Evolutionary conservation across 2,329 filamentous ascomycete species (phyloP).

Genomic region (Fusarium foetens): DNA sequence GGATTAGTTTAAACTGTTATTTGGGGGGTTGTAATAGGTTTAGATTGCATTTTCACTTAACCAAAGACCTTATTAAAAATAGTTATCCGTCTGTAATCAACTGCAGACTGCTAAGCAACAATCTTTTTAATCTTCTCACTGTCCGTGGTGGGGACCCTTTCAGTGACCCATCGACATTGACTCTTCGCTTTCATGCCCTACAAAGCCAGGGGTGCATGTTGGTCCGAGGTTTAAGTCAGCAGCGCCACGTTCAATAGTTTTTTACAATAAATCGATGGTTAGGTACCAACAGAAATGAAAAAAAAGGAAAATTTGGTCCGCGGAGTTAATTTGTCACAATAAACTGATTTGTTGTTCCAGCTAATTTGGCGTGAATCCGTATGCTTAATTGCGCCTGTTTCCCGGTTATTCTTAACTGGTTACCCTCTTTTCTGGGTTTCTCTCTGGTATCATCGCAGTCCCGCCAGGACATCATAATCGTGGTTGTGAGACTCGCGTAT

Average conservation of each 20-base stretch:
- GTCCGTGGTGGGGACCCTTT: too few relatives aligned
- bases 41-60: too few relatives aligned
- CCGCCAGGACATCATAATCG: too few relatives aligned
- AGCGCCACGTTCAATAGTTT: background rate
- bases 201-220: background rate
- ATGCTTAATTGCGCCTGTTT: background rate
- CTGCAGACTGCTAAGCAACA: too few relatives aligned
- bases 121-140: too few relatives aligned
- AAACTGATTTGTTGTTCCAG: too few relatives aligned
- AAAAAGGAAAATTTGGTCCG: background rate
- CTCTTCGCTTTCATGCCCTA: background rate
- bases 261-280: background rate
- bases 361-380: background rate
- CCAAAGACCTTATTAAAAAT: background rate
- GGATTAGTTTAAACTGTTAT: background rate
- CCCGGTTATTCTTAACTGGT: accelerated
- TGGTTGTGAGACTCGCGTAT: background rate
- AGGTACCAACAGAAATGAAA: background rate
- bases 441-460: background rate
- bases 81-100: background rate
- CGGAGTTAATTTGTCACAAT: too few relatives aligned
- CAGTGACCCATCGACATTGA: background rate
- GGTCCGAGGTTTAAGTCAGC: background rate
- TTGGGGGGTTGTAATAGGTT: too few relatives aligned
- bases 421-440: accelerated